Evolutionary conservation across 2,329 filamentous ascomycete species (phyloP), one percentile per base, ranked within the genome.

Genomic region (Fusarium irregulare): DNA sequence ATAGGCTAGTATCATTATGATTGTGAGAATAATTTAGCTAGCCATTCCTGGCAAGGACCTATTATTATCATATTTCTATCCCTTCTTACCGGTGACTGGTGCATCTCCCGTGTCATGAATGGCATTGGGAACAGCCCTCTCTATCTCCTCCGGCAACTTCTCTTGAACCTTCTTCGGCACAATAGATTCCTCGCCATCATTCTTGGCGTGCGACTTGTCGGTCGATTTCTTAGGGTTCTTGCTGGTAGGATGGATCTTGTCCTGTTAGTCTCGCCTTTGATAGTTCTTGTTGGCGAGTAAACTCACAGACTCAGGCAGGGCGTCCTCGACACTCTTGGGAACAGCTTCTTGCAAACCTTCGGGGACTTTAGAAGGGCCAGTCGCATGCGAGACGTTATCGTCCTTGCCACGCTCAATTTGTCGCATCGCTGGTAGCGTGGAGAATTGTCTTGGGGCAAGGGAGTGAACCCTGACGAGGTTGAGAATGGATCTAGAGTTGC

Each of bases 111-210:
- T 72, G 10, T 76, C 51, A 20, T 75, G 73, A 9, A 75, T 56
- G 3, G 37, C 56, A 14, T 73, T 74, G 0, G 65, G 70, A 4
- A 74, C 67, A 7, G 73, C 72, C 16, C 69, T 56, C 42, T 75
- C 72, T 9, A 76, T 25, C 7, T 60, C 64, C 45, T 75, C 74
- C 0, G 73, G 72, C 3, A 76, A 32, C 23, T 64, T 72, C 55
- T 76, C 71, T 47, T 74, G 73, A 1, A 75, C 10, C 42, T 73
- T 74, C 50, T 74, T 53, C 3, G 72, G 73, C 6, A 75, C 67
- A 3, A 75, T 60, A 2, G 71, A 75, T 7, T 68, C 73, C 7
- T 63, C 37, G 2, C 69, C 68, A 7, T 64, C 71, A 3, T 57
- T 62, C 51, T 74, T 73, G 10, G 73, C 66, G 6, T 75, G 73